Percentiles rank a stretch among this genome's conserved stretches.
These are phyloP conservation scores for Curvularia hawaiiensis DNA, from an alignment of 2,329 filamentous ascomycete species.

Conservation along the genomic window DNA sequence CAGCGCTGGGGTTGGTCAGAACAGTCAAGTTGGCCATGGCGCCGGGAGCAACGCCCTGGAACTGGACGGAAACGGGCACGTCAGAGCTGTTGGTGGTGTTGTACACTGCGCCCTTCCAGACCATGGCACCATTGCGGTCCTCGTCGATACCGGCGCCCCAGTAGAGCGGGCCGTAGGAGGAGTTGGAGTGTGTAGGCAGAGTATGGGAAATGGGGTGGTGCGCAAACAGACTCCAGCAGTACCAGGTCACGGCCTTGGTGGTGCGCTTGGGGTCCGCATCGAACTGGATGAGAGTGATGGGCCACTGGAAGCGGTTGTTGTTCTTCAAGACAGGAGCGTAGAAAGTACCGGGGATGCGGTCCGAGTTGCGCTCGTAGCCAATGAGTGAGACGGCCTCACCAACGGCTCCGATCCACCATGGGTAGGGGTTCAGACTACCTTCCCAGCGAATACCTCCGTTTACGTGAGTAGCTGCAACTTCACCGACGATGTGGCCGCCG, in stretches of 20 bases:
- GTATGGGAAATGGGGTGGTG: slow-evolving; percentile 52
- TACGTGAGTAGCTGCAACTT: slow-evolving; percentile 44
- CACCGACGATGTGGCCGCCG: slow-evolving; percentile 39
- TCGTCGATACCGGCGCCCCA: slow-evolving; percentile 52
- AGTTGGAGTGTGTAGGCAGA: slow-evolving; percentile 48
- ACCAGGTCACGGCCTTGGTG: slow-evolving; percentile 38
- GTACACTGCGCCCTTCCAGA: slow-evolving; percentile 57
- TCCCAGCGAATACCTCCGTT: slow-evolving; percentile 40
- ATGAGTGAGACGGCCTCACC: slow-evolving; percentile 69
- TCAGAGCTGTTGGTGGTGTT: slow-evolving; percentile 49
- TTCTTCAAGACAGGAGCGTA: slow-evolving; percentile 44
- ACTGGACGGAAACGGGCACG: slow-evolving; percentile 33
- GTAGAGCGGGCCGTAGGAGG: slow-evolving; percentile 51
- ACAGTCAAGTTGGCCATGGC: slow-evolving; percentile 47
- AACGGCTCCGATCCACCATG: slow-evolving; percentile 61
- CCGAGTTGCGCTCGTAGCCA: slow-evolving; percentile 68
- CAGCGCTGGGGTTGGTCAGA: slow-evolving; percentile 48
- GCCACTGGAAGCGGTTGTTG: slow-evolving; percentile 44
- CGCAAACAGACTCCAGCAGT: slow-evolving; percentile 49
- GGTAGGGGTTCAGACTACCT: slow-evolving; percentile 29
- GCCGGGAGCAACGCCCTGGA: slow-evolving; percentile 36
- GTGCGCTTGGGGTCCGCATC: slow-evolving; percentile 46
- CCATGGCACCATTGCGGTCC: slow-evolving; percentile 34
- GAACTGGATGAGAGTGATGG: slow-evolving; percentile 49
- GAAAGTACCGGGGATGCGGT: slow-evolving; percentile 59